Evolutionary conservation across 176 grass and related monocot genomes (phyloP).

Genomic region (Oryza longistaminata): DNA sequence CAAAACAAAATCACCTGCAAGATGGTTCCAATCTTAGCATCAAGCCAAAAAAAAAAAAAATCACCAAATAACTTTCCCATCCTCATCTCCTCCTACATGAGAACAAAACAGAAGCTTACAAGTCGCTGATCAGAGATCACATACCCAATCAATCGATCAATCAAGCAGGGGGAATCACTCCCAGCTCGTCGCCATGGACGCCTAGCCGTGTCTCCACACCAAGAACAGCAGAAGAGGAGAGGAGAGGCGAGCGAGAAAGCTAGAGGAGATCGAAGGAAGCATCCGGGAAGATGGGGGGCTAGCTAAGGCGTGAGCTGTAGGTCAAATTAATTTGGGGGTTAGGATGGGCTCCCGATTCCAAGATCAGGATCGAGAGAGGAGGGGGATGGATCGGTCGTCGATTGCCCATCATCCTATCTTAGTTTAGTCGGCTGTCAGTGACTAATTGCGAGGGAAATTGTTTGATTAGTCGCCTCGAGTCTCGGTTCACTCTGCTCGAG

Average conservation of each 20-base stretch:
- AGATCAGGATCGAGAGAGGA: slow-evolving; percentile 2
- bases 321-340: slow-evolving; percentile 3
- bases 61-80: neutral
- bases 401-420: neutral
- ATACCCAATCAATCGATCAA: neutral
- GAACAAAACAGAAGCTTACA: neutral
- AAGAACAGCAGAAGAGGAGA: neutral
- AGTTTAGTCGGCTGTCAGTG: neutral
- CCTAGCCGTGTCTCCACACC: neutral
- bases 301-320: neutral
- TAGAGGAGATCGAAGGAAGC: slow-evolving; percentile 17
- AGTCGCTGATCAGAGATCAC: neutral
- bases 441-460: slow-evolving; percentile 12
- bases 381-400: neutral
- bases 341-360: neutral
- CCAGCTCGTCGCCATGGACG: neutral
- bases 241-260: neutral
- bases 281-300: neutral
- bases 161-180: neutral
- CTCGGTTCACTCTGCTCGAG: neutral
- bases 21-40: neutral
- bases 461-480: slow-evolving; percentile 29
- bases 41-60: neutral
- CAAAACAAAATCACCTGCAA: neutral
- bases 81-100: neutral